A percentile compares a stretch with the other conserved stretches of the same genome.
phyloP scores from a whole-genome alignment of 2,329 filamentous ascomycete genomes.

The Penicillium sp. region DNA sequence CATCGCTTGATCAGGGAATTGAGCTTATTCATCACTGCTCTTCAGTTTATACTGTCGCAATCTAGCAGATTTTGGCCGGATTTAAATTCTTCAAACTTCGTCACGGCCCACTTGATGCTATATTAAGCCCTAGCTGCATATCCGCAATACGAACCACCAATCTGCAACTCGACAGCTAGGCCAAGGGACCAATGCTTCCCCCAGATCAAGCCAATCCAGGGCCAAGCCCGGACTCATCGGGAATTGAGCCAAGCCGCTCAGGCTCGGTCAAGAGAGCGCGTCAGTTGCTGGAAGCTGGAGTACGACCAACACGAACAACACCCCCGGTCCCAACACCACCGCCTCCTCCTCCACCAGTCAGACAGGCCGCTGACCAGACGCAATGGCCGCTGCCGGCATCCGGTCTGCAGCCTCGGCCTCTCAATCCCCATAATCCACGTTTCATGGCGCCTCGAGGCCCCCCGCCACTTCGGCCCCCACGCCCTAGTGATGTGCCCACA shows the following conservation, averaged over 20 bases:
- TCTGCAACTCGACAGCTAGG: not conserved
- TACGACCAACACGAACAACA: slow-evolving; percentile 23
- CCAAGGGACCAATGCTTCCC: slow-evolving; percentile 23
- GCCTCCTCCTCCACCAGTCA: slow-evolving; percentile 15
- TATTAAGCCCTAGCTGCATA: slow-evolving; percentile 2
- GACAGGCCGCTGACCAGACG: slow-evolving; percentile 36
- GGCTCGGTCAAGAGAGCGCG: slow-evolving; percentile 40
- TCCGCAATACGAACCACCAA: not conserved
- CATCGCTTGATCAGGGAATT: slow-evolving; percentile 14
- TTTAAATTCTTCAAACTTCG: not conserved
- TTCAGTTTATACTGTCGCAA: not conserved
- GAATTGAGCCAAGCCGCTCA: slow-evolving; percentile 19
- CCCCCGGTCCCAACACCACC: slow-evolving; percentile 11
- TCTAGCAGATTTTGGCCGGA: not conserved
- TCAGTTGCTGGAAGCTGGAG: slow-evolving; percentile 34
- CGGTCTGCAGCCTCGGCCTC: slow-evolving; percentile 23
- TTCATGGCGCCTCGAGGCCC: slow-evolving; percentile 35
- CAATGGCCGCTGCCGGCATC: slow-evolving; percentile 49
- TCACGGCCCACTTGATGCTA: slow-evolving; percentile 11
- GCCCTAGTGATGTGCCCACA: slow-evolving; percentile 31
- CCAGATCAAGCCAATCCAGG: slow-evolving; percentile 8
- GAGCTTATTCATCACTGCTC: not conserved
- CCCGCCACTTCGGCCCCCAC: slow-evolving; percentile 44
- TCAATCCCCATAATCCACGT: slow-evolving; percentile 28
- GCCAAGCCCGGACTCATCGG: slow-evolving; percentile 10